Base-by-base conservation (phyloP, 2,329 filamentous ascomycete species). In the Exophiala spinifera region DNA sequence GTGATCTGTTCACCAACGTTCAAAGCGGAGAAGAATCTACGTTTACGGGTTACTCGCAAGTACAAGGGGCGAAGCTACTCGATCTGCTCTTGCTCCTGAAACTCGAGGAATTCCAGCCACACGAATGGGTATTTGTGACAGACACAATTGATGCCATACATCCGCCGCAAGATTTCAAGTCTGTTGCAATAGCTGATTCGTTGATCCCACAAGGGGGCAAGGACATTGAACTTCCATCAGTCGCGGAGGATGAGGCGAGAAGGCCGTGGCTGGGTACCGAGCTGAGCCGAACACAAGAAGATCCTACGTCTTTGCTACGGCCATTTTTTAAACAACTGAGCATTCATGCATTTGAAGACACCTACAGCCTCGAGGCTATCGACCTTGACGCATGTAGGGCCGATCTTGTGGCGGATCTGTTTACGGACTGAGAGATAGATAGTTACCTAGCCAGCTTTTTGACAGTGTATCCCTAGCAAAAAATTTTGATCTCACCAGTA, bases 101-200 rank as follows among this genome's bases (percentile, higher is more conserved):
- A 3, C 92, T 91, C 0, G 94, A 99, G 63, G 94, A 99, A 69
- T 99, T 97, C 72, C 94, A 97, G 70, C 81, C 97, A n/a, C 87
- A 95, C 65, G 90, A 96, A 75, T 99, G 94, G 94, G 82, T 97
- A 3, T 99, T 96, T 70, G 86, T 99, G 51, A 95, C 91, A 1
- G 94, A 99, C 71, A 97, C 92, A 13, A 91, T 96, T 61, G 94
- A 99, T 65, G 91, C 94, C 1, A 88, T 99, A 31, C 95, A 99
- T 71, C 85, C 88, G 11, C 85, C 89, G 0, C 74, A 83, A 13
- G 75, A 78, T 48, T 86, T 86, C 73, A 80, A 84, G 56, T 81
- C 89, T 1, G 76, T 88, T 2, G 89, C 89, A 2, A 79, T 97
- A 4, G 87, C 88, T 0, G 94, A 97, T 64, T 46, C 53, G 33